Evolutionary conservation across 2,329 filamentous ascomycete genomes (phyloP).

Genomic region (Tolypocladium tundrense): DNA sequence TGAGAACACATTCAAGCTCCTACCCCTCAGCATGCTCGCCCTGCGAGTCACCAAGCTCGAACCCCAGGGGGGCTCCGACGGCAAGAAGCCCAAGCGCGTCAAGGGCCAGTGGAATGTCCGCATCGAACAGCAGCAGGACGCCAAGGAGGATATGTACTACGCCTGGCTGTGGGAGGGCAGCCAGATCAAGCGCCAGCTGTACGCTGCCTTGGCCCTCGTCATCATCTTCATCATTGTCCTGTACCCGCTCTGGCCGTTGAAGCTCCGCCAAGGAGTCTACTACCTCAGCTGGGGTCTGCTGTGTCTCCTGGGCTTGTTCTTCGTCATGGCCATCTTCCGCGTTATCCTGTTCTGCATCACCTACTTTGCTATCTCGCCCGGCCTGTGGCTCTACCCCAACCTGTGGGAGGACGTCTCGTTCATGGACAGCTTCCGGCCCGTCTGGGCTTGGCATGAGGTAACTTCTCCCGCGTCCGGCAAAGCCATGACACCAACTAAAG

Average conservation of each 20-base stretch:
- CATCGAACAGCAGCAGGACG: slow-evolving; percentile 93
- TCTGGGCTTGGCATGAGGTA: slow-evolving; percentile 98
- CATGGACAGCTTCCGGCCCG: slow-evolving; percentile 88
- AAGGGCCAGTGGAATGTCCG: slow-evolving; percentile 96
- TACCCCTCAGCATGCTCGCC: slow-evolving; percentile 88
- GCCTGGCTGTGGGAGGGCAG: slow-evolving; percentile 93
- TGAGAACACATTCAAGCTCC: slow-evolving; percentile 88
- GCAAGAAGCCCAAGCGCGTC: slow-evolving; percentile 73
- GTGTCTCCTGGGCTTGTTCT: slow-evolving; percentile 83
- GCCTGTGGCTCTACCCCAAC: slow-evolving; percentile 97
- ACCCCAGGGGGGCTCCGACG: slow-evolving; percentile 51
- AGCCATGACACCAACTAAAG: not conserved
- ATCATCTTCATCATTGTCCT: slow-evolving; percentile 82
- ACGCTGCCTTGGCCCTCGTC: slow-evolving; percentile 72
- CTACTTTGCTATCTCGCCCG: slow-evolving; percentile 73
- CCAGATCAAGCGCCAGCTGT: slow-evolving; percentile 88
- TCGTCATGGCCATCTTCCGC: slow-evolving; percentile 94
- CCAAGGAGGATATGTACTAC: slow-evolving; percentile 80
- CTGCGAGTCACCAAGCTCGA: slow-evolving; percentile 72
- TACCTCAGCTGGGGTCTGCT: slow-evolving; percentile 93
- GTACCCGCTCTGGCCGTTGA: slow-evolving; percentile 92
- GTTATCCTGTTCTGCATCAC: slow-evolving; percentile 90
- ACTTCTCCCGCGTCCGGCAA: slow-evolving; percentile 8
- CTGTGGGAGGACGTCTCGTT: slow-evolving; percentile 98
- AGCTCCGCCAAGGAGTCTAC: slow-evolving; percentile 88